Conservation (phyloP, 805 yeast genomes). For the Saccharomycopsis sp. region DNA sequence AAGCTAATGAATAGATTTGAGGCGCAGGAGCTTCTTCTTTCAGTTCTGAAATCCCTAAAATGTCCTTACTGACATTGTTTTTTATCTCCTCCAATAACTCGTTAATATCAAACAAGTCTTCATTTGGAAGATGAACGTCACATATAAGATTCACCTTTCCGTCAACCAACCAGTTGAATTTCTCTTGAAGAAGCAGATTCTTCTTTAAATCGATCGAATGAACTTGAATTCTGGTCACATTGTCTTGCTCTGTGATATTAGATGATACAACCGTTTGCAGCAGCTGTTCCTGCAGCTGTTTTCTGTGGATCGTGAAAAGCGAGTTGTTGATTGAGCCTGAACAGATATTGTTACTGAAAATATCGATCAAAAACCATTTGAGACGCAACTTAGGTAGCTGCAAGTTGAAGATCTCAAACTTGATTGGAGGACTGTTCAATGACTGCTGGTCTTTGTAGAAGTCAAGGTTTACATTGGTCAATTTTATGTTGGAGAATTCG, state of each 20-base stretch:
- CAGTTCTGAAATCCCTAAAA: constrained; percentile 6
- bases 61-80: constrained; percentile 17
- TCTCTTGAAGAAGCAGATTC: constrained; percentile 28
- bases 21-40: neutral
- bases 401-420: constrained; percentile 56
- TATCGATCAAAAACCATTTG: constrained; percentile 53
- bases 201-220: constrained; percentile 33
- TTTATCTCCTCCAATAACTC: constrained; percentile 22
- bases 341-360: constrained; percentile 62
- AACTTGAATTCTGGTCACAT: constrained; percentile 24
- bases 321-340: constrained; percentile 73
- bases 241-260: neutral
- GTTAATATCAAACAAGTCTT: constrained; percentile 28
- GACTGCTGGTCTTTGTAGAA: constrained; percentile 1
- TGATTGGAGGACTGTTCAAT: constrained; percentile 30
- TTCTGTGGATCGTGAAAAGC: constrained; percentile 68
- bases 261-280: neutral
- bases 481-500: constrained; percentile 7
- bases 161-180: constrained; percentile 65
- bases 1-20: no score
- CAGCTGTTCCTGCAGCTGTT: constrained; percentile 36
- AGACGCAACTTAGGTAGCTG: constrained; percentile 56
- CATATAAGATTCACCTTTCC: constrained; percentile 67
- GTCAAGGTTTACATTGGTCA: constrained; percentile 13
- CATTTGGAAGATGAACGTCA: constrained; percentile 64